Conservation (phyloP, 495 filamentous ascomycete species). For the Pyrenopolyporus hunteri region DNA sequence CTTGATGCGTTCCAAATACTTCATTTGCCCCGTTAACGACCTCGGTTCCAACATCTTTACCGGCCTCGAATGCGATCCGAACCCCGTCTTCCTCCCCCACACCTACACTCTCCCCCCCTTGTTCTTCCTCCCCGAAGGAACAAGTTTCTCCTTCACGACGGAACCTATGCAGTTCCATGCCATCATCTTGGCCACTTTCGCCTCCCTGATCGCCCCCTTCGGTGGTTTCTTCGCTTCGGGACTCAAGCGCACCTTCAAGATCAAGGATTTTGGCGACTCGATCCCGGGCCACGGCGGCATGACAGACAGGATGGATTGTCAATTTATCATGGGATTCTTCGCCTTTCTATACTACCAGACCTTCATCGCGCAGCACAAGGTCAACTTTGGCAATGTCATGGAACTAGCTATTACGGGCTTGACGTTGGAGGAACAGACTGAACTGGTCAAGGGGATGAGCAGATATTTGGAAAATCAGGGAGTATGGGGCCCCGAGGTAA, state of each 20-base stretch:
- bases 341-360: slow-evolving; percentile 98
- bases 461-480: slow-evolving; percentile 91
- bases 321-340: slow-evolving; percentile 99
- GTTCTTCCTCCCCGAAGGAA: slow-evolving; percentile 61
- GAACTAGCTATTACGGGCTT: slow-evolving; percentile 87
- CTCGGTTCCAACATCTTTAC: slow-evolving; percentile 91
- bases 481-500: slow-evolving; percentile 65
- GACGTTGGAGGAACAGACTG: slow-evolving; percentile 81
- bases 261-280: slow-evolving; percentile 98
- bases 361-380: slow-evolving; percentile 88
- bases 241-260: slow-evolving; percentile 98
- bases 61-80: slow-evolving; percentile 89
- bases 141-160: slow-evolving; percentile 63
- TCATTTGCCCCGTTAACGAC: slow-evolving; percentile 97
- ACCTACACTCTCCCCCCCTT: slow-evolving; percentile 80
- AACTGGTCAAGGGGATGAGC: slow-evolving; percentile 80
- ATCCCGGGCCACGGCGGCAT: slow-evolving; percentile 99
- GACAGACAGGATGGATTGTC: slow-evolving; percentile 99
- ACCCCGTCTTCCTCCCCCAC: slow-evolving; percentile 85
- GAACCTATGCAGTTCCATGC: slow-evolving; percentile 96
- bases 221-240: slow-evolving; percentile 99
- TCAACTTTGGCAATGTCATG: slow-evolving; percentile 81
- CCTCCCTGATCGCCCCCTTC: slow-evolving; percentile 96
- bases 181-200: slow-evolving; percentile 88
- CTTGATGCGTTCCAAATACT: slow-evolving; percentile 92